phyloP scores from a whole-genome alignment of 2,329 filamentous ascomycete genomes.

The Eutypa lata region DNA sequence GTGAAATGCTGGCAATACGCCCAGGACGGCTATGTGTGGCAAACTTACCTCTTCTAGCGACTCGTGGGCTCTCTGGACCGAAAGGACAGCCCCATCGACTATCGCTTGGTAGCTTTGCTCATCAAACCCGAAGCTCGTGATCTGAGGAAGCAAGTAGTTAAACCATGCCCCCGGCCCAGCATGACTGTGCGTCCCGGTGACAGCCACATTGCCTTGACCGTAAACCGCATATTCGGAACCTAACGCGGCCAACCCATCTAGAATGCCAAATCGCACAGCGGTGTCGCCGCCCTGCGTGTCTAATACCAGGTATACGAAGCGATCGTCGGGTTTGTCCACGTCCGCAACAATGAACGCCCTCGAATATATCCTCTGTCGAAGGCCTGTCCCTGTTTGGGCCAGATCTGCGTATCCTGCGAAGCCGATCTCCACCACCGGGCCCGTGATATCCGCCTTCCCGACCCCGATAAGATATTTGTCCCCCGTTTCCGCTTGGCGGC shows the following conservation, averaged over 20 bases:
- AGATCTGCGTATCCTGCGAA: slow-evolving; percentile 85
- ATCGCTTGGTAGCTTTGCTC: slow-evolving; percentile 83
- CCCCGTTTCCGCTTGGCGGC: slow-evolving; percentile 23
- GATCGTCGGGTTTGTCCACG: slow-evolving; percentile 59
- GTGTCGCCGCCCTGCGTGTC: slow-evolving; percentile 85
- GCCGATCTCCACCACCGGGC: slow-evolving; percentile 83
- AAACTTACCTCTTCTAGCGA: slow-evolving; percentile 47
- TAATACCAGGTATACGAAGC: slow-evolving; percentile 83
- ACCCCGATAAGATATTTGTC: slow-evolving; percentile 49
- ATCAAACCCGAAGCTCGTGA: slow-evolving; percentile 82
- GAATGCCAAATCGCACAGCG: slow-evolving; percentile 77
- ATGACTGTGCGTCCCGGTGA: slow-evolving; percentile 89
- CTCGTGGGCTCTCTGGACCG: slow-evolving; percentile 76
- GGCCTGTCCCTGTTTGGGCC: slow-evolving; percentile 74
- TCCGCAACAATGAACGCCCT: slow-evolving; percentile 84
- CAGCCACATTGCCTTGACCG: slow-evolving; percentile 74
- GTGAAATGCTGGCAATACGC: not conserved
- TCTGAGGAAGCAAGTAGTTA: slow-evolving; percentile 86
- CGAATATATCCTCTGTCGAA: slow-evolving; percentile 82
- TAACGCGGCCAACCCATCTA: slow-evolving; percentile 65
- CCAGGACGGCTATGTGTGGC: not conserved
- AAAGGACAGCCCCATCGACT: slow-evolving; percentile 76
- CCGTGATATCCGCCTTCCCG: slow-evolving; percentile 54
- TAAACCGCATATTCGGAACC: slow-evolving; percentile 74
- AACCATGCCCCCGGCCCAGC: slow-evolving; percentile 87